Evolutionary conservation across 1,284 basidiomycete species (phyloP), one percentile per base, ranked within the genome.

Genomic region (Cryptococcus sp.): DNA sequence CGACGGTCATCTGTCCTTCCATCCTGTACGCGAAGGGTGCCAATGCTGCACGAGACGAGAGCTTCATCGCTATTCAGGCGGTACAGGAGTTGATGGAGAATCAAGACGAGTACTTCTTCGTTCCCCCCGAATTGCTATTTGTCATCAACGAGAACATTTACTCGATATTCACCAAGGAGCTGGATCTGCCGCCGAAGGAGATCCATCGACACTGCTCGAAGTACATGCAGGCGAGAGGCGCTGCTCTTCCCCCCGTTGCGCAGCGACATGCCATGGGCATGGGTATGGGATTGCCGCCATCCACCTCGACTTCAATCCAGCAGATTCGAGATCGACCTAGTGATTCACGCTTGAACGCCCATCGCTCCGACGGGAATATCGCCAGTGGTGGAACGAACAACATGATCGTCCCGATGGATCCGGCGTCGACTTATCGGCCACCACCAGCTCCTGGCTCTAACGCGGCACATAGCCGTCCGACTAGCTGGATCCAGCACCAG

Each of bases 1-100:
- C 95, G n/a, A 97, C 93, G 15, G 96, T 99, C 75, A 93, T 99
- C 66, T 90, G 90, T 69, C 96, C 96, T 7, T 97, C 92, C 70
- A 96, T 99, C 66, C 85, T 99, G 66, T 86, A 86, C 69, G 88
- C 93, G 38, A 87, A 91, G 63, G 88, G 89, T 40, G 85, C 87
- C 61, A 91, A 97, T 73, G 88, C 91, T 3, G 87, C 90, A 47
- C 87, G 89, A 61, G 93, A 97, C 78, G 95, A 98, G 77, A 94
- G 91, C 65, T 95, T 98, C 72, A 86, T 90, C 55, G 90, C 90
- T 23, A 94, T 95, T 64, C 85, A 84, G 35, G 92, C 93, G 46
- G 85, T 95, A 58, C 89, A 90, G 52, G 83, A 86, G 47, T 80
- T 98, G 52, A 82, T 99, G 57, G 93, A 97, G 80, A 85, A 89